Evolutionary conservation across 164 flowering plant genomes (phyloP), one percentile per base, ranked within the genome.

Genomic region (Hamamelis virginiana): DNA sequence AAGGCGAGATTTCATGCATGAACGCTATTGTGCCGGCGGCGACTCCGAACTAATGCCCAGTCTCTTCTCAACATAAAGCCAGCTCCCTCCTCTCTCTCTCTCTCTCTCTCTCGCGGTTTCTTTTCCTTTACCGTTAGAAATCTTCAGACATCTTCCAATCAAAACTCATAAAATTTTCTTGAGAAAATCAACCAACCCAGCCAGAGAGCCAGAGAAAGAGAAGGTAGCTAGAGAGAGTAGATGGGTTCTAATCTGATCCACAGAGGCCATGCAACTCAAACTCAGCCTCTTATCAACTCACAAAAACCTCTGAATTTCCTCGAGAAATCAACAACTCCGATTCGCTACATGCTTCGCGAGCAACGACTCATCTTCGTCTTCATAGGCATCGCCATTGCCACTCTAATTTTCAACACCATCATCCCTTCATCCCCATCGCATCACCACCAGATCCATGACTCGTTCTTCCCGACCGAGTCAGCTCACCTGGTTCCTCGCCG

Each of bases 351-450:
- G 43, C 74, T 80, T 61, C 77, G 73, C 22, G 76, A 82, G 50
- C 81, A 81, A 41, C 77, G 82, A 0, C 76, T 80, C 75, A 8
- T 69, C 18, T 84, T 81, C 73, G 26, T 80, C 43, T 71, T 81
- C 71, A 11, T 80, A 65, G 84, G 86, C 28, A 67, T 81, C 61
- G 75, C 77, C 55, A 69, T 83, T 62, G 67, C 81, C 65, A 57
- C 77, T 33, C 38, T 74, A 48, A 18, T 79, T 67, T 79, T 81
- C 79, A 23, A 51, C 65, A 11, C 58, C 55, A 16, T 65, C 22
- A 63, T 70, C 8, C 62, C 76, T 50, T 26, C 59, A 62, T 41
- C 59, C 52, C 23, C 70, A 19, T 60, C 62, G 3, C 61, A 21
- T 6, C 51, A 66, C 3, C 59, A 14, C 62, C 77, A 62, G 44